Evolutionary conservation across 495 filamentous ascomycete genomes (phyloP).

Genomic region (Aspergillus cavernicola): DNA sequence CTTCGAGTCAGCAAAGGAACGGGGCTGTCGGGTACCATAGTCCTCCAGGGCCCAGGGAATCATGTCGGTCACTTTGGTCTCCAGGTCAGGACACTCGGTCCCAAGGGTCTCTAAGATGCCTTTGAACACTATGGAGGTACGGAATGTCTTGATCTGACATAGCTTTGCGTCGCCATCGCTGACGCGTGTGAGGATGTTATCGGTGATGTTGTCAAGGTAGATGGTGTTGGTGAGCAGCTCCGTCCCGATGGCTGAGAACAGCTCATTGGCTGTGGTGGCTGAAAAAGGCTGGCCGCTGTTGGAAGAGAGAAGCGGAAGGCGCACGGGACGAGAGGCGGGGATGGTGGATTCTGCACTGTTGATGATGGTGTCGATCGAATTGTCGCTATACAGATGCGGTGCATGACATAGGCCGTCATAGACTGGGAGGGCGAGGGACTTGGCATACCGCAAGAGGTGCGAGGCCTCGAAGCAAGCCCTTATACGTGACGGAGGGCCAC

Average conservation of each 20-base stretch:
- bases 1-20: slow-evolving; percentile 6
- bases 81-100: neutral
- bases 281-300: neutral
- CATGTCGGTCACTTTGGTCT: neutral
- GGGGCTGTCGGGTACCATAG: neutral
- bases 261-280: neutral
- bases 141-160: neutral
- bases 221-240: slow-evolving; percentile 1
- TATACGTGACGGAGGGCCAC: slow-evolving; percentile 40
- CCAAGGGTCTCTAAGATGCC: neutral
- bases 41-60: neutral
- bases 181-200: neutral
- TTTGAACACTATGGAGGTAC: slow-evolving; percentile 1
- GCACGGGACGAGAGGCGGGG: slow-evolving; percentile 1
- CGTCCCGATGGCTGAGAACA: neutral
- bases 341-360: slow-evolving; percentile 1
- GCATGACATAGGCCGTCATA: slow-evolving; percentile 42
- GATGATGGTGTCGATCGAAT: slow-evolving; percentile 20
- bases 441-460: slow-evolving; percentile 28
- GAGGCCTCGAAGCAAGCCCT: slow-evolving; percentile 29
- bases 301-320: slow-evolving; percentile 8
- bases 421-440: slow-evolving; percentile 28
- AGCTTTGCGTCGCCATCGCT: neutral
- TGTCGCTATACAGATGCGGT: slow-evolving; percentile 33
- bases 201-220: slow-evolving; percentile 4